These are phyloP conservation scores for Exophiala mesophila DNA, from an alignment of 2,329 filamentous ascomycete genomes.

Conservation along the genomic window DNA sequence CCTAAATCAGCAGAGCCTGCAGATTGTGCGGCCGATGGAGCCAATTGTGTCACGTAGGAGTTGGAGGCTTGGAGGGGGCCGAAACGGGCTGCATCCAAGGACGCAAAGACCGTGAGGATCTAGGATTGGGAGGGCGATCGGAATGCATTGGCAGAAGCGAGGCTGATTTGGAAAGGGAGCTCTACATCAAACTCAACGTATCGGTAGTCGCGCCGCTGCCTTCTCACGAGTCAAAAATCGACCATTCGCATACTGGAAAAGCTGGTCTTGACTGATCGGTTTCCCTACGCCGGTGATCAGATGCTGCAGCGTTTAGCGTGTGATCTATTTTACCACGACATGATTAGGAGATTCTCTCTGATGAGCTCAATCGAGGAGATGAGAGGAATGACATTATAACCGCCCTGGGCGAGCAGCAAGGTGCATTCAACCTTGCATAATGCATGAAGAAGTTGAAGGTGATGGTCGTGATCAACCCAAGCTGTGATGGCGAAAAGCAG, in stretches of 20 bases:
- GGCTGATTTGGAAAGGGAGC: too few species aligned
- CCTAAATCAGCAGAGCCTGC: too few species aligned
- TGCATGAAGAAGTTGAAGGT: too few species aligned
- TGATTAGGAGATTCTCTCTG: not conserved
- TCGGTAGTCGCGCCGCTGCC: not conserved
- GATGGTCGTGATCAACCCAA: too few species aligned
- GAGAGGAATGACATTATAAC: not conserved
- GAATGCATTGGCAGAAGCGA: too few species aligned
- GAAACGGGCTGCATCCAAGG: not conserved
- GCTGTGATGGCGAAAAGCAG: too few species aligned
- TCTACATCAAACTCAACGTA: not conserved
- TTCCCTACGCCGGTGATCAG: constrained; percentile 1
- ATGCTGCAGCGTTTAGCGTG: constrained; percentile 4
- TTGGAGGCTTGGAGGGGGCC: not conserved
- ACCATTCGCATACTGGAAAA: not conserved
- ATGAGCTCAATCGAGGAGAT: not conserved
- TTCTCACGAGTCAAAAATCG: not conserved
- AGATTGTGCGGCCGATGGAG: not conserved
- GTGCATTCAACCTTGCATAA: too few species aligned
- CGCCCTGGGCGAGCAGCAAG: not conserved
- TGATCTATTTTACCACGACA: not conserved
- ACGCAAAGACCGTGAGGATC: not conserved
- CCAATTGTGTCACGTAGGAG: not conserved
- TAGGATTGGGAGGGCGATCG: too few species aligned
- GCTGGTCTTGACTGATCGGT: not conserved